A percentile compares a stretch with the other conserved stretches of the same genome.
Conservation (phyloP, 805 yeast genomes). For the Torulaspora franciscae region DNA sequence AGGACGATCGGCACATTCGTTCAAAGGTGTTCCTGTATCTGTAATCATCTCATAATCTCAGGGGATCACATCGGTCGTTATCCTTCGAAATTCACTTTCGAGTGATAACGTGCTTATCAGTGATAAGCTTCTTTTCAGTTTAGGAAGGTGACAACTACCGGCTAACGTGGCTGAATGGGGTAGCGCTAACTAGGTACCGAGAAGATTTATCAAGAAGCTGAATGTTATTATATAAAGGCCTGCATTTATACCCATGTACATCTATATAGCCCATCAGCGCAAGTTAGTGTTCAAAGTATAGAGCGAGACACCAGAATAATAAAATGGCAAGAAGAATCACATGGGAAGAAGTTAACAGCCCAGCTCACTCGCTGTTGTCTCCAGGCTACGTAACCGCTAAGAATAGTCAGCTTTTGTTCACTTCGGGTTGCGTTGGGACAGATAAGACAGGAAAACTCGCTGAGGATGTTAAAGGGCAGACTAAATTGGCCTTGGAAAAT, state of each 20-base stretch:
- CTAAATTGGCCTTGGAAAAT: constrained; percentile 42
- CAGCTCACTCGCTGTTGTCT: constrained; percentile 33
- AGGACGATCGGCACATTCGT: no score
- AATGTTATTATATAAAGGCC: no score
- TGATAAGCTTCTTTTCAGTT: not conserved
- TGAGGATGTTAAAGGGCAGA: constrained; percentile 42
- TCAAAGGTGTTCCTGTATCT: no score
- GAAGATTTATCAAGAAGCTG: no score
- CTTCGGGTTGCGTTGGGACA: constrained; percentile 46
- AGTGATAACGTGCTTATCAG: not conserved
- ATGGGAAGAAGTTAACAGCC: constrained; percentile 37
- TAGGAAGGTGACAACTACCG: not conserved
- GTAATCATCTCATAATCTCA: no score
- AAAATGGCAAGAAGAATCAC: constrained; percentile 21
- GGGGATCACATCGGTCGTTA: not conserved
- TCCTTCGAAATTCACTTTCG: not conserved
- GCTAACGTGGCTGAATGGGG: no score
- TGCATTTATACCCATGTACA: no score
- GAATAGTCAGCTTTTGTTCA: constrained; percentile 41
- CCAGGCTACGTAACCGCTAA: constrained; percentile 37
- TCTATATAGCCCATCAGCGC: not conserved
- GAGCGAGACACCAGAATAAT: not conserved
- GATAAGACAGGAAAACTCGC: constrained; percentile 42
- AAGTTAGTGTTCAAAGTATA: not conserved
- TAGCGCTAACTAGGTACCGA: no score